Conservation (phyloP, 177 flowering plant genomes). For the Telopea speciosissima region DNA sequence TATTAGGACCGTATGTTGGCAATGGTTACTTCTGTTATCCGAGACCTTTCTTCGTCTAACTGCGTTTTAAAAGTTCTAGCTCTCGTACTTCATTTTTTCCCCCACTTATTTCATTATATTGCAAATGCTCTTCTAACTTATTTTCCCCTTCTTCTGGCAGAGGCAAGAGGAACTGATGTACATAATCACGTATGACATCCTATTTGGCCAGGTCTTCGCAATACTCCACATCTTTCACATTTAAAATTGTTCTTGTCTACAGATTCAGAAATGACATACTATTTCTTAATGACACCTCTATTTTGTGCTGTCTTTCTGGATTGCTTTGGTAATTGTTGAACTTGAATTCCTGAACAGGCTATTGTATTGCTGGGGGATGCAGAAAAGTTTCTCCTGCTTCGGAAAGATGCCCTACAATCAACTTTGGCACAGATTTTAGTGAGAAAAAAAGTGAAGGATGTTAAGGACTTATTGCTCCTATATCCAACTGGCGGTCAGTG, state of each 20-base stretch:
- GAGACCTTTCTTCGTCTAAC: background rate
- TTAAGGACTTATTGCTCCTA: conserved; percentile 45
- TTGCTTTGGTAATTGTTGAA: conserved; percentile 6
- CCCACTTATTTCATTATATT: background rate
- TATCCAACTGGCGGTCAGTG: conserved; percentile 46
- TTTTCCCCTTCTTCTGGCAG: conserved; percentile 32
- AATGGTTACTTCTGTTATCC: background rate
- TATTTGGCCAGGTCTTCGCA: conserved; percentile 70
- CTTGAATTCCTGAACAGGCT: conserved; percentile 32
- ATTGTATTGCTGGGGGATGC: conserved; percentile 56
- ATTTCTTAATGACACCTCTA: background rate
- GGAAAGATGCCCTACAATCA: conserved; percentile 42
- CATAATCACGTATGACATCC: conserved; percentile 64
- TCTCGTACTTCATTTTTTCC: too few relatives aligned
- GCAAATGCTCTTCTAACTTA: background rate
- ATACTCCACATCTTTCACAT: background rate
- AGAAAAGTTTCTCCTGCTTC: conserved; percentile 56
- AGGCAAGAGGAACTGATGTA: conserved; percentile 69
- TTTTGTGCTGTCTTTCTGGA: background rate
- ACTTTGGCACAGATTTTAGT: conserved; percentile 57
- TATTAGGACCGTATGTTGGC: too few relatives aligned
- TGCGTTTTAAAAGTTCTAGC: too few relatives aligned
- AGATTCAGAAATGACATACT: too few relatives aligned
- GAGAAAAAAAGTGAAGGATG: conserved; percentile 46
- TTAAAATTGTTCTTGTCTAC: background rate